These are phyloP conservation scores for Coemansia sp. DNA, from an alignment of 192 early-diverging fungal species.

Conservation along the genomic window DNA sequence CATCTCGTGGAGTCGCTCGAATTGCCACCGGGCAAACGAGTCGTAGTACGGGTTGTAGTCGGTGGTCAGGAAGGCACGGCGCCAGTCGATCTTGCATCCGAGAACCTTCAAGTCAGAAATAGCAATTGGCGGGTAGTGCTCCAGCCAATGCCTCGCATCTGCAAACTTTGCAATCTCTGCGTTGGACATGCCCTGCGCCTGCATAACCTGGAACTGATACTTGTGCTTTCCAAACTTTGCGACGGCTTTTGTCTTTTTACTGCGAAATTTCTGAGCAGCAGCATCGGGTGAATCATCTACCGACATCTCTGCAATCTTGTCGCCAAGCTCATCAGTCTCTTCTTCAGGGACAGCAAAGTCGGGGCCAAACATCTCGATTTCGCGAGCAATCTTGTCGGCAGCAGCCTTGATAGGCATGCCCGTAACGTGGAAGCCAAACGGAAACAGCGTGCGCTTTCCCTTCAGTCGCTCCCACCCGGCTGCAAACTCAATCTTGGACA, in stretches of 20 bases:
- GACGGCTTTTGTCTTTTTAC: constrained; percentile 79
- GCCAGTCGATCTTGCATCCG: constrained; percentile 89
- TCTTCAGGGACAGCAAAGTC: constrained; percentile 47
- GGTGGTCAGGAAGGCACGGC: constrained; percentile 96
- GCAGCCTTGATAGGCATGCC: constrained; percentile 98
- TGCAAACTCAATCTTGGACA: constrained; percentile 97
- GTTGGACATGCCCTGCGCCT: constrained; percentile 76
- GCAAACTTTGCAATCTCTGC: constrained; percentile 93
- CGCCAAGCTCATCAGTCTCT: constrained; percentile 40
- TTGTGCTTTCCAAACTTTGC: constrained; percentile 81
- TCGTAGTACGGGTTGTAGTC: constrained; percentile 98
- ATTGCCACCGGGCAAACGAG: constrained; percentile 97
- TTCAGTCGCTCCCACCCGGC: constrained; percentile 89
- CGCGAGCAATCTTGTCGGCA: constrained; percentile 55
- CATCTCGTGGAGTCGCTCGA: constrained; percentile 78
- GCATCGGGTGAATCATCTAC: constrained; percentile 55
- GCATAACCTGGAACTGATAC: constrained; percentile 99
- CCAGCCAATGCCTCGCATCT: constrained; percentile 87
- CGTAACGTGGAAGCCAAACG: constrained; percentile 97
- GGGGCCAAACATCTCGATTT: constrained; percentile 56
- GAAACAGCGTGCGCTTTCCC: constrained; percentile 90
- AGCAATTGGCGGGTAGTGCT: constrained; percentile 90
- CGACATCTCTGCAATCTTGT: constrained; percentile 41
- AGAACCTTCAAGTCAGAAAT: constrained; percentile 75
- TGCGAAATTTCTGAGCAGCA: constrained; percentile 30